Percentiles rank a stretch among this genome's conserved stretches.
These are phyloP conservation scores for Sophora flavescens DNA, from an alignment of 306 rosid genomes.

Conservation along the genomic window DNA sequence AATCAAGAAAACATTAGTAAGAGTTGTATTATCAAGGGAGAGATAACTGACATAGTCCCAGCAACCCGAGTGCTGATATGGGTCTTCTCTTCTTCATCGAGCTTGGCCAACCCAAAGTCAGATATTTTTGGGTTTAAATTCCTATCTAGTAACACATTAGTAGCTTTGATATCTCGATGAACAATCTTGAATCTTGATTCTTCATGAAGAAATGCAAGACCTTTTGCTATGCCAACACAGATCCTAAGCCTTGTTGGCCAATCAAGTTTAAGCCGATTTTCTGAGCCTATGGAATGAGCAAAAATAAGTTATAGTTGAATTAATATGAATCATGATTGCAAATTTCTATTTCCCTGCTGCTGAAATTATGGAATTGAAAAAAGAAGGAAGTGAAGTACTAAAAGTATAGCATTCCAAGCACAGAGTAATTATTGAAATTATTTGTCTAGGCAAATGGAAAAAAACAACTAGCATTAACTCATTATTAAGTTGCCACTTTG, in stretches of 20 bases:
- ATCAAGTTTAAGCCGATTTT: conserved; percentile 50
- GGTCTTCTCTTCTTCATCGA: conserved; percentile 64
- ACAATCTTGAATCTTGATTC: conserved; percentile 70
- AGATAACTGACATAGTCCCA: conserved; percentile 66
- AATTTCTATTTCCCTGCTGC: neutral
- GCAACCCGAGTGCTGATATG: conserved; percentile 69
- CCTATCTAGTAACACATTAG: conserved; percentile 62
- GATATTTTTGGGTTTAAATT: conserved; percentile 72
- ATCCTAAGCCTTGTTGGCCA: conserved; percentile 72
- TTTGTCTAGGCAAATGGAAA: neutral
- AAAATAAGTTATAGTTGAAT: conserved; percentile 13
- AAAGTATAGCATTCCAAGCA: neutral
- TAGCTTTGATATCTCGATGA: conserved; percentile 75
- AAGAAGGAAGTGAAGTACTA: neutral
- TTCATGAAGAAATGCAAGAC: conserved; percentile 71
- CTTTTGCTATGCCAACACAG: conserved; percentile 70
- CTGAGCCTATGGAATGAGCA: conserved; percentile 33
- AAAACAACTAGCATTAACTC: neutral
- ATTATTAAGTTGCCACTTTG: conserved; percentile 3
- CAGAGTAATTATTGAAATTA: neutral
- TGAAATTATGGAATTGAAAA: neutral
- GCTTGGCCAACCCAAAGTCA: conserved; percentile 80
- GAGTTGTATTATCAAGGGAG: conserved; percentile 31
- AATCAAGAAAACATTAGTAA: conserved; percentile 19
- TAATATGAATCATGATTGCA: conserved; percentile 1